Conservation (phyloP, 805 yeast genomes). For the Saccharomycopsis capsularis region DNA sequence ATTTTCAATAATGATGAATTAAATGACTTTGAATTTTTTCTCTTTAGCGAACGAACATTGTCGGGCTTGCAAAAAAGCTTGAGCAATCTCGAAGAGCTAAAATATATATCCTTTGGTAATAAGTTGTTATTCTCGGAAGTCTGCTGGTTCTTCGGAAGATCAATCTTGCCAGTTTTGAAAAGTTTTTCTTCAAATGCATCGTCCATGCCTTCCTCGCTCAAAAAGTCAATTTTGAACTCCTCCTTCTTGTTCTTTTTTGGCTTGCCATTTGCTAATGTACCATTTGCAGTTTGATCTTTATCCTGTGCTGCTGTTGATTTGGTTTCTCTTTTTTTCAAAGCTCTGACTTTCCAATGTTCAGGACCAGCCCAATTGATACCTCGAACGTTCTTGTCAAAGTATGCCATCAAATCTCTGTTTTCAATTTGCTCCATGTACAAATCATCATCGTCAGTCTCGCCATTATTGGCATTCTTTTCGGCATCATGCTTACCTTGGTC, state of each 20-base stretch:
- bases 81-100: conserved; percentile 61
- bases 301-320: conserved; percentile 21
- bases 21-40: conserved; percentile 1
- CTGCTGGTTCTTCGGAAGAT: conserved; percentile 37
- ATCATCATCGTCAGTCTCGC: conserved; percentile 4
- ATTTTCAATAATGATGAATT: no score
- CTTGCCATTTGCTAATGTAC: background rate
- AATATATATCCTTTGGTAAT: conserved; percentile 68
- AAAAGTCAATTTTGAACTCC: conserved; percentile 38
- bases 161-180: conserved; percentile 36
- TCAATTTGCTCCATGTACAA: conserved; percentile 29
- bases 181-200: conserved; percentile 33
- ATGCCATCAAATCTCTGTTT: conserved; percentile 65
- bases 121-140: conserved; percentile 38
- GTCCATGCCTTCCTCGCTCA: conserved; percentile 22
- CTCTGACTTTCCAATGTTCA: conserved; percentile 82
- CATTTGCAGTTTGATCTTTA: background rate
- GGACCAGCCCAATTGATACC: conserved; percentile 78
- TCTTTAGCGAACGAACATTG: conserved; percentile 20
- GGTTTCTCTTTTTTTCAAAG: conserved; percentile 39
- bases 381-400: conserved; percentile 67
- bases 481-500: no score
- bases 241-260: conserved; percentile 31
- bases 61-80: conserved; percentile 64
- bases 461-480: background rate